A percentile compares a stretch with the other conserved stretches of the same genome.
These are phyloP conservation scores for Heterobasidion irregulare DNA, from an alignment of 1,284 basidiomycete genomes.

Conservation along the genomic window DNA sequence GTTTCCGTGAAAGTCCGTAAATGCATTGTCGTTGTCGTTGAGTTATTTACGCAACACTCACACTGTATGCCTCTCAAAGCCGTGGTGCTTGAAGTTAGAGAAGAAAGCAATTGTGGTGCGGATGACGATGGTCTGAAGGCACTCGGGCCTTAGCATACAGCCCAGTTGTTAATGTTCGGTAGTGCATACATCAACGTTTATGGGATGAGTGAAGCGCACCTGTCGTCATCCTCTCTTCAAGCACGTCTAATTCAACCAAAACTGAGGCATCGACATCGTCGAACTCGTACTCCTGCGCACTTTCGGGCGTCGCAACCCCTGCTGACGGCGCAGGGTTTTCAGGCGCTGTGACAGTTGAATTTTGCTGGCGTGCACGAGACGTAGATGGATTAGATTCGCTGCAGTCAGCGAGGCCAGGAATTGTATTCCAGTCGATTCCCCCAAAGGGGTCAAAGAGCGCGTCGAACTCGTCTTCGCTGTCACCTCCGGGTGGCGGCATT, in stretches of 20 bases:
- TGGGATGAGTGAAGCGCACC: not conserved
- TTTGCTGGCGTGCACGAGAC: too few relatives aligned
- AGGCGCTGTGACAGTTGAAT: too few relatives aligned
- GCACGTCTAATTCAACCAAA: constrained; percentile 13
- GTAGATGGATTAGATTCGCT: not conserved
- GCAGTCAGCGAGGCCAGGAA: not conserved
- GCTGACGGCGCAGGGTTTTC: too few relatives aligned
- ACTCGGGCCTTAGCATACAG: too few relatives aligned
- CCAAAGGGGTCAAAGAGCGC: constrained; percentile 15
- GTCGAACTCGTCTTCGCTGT: constrained; percentile 24
- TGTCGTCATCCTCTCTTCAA: constrained; percentile 8
- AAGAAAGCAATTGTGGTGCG: not conserved
- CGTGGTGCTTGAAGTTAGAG: not conserved
- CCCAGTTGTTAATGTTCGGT: too few relatives aligned
- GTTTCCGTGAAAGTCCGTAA: too few relatives aligned
- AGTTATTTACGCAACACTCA: not conserved
- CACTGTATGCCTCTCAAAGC: not conserved
- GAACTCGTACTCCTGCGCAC: constrained; percentile 13
- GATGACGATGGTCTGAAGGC: not conserved
- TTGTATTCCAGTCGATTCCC: constrained; percentile 13
- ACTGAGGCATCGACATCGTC: constrained; percentile 20
- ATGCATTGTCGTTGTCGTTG: too few relatives aligned
- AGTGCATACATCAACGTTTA: too few relatives aligned
- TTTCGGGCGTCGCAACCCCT: too few relatives aligned
- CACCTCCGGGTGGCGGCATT: not conserved